Evolutionary conservation across 2,329 filamentous ascomycete genomes (phyloP).

Genomic region (Trichoderma asperellum): DNA sequence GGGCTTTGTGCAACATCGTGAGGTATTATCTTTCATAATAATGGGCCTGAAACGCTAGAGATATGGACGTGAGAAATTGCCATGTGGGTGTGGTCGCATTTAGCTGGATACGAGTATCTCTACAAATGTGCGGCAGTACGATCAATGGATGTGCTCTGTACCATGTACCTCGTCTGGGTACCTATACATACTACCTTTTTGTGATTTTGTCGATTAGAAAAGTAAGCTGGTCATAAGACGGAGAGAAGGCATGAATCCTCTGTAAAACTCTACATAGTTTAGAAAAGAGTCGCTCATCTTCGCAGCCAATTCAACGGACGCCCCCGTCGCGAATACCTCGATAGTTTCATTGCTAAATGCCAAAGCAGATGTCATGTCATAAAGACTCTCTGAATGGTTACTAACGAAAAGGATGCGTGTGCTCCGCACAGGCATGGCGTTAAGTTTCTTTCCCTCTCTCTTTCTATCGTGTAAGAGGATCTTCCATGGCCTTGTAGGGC

Average conservation of each 20-base stretch:
- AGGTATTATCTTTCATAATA: constrained; percentile 1
- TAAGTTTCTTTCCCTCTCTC: background rate
- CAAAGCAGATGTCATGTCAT: background rate
- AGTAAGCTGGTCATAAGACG: background rate
- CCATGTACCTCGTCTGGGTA: background rate
- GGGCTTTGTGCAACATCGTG: constrained; percentile 15
- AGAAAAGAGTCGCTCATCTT: background rate
- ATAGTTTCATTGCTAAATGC: too few relatives aligned
- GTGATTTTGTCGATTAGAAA: background rate
- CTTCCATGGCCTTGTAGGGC: background rate
- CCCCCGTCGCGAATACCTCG: background rate
- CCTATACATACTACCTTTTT: too few relatives aligned
- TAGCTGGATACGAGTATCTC: background rate
- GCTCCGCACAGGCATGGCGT: background rate
- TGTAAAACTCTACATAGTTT: background rate
- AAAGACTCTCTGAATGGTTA: background rate
- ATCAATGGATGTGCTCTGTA: background rate
- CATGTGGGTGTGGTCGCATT: constrained; percentile 4
- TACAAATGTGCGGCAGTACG: background rate
- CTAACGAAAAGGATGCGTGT: background rate
- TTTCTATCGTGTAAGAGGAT: background rate
- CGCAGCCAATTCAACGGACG: background rate
- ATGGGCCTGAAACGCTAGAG: constrained; percentile 19
- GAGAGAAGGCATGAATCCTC: background rate
- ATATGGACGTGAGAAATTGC: background rate